Conservation (phyloP, 352 stramenopile genomes). For the Globisporangium uncinulatum region DNA sequence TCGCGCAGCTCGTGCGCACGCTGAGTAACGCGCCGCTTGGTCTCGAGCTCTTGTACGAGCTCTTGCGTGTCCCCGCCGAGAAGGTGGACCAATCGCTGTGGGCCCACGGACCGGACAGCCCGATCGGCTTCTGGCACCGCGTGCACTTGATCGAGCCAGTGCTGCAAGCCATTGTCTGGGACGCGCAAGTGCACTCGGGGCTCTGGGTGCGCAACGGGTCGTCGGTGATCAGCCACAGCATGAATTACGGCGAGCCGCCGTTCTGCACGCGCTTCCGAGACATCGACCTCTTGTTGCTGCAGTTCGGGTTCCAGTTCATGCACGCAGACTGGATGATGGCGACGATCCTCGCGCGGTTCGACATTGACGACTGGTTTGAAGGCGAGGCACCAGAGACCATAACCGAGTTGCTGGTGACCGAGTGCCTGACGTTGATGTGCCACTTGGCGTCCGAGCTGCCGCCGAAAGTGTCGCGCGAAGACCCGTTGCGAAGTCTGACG, state of each 20-base stretch:
- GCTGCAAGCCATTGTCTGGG: constrained; percentile 82
- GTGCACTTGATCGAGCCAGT: constrained; percentile 74
- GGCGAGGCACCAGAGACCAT: constrained; percentile 27
- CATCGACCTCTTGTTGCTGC: constrained; percentile 72
- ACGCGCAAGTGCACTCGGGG: constrained; percentile 77
- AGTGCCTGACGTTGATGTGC: constrained; percentile 70
- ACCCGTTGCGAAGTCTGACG: constrained; percentile 53
- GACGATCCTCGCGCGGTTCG: constrained; percentile 70
- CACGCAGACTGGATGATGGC: constrained; percentile 74
- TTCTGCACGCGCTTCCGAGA: constrained; percentile 83
- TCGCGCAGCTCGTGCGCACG: constrained; percentile 67
- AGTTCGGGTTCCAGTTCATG: constrained; percentile 72
- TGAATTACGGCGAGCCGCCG: constrained; percentile 87
- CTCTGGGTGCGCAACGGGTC: constrained; percentile 84
- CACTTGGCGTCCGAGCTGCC: constrained; percentile 78
- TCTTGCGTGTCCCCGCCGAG: constrained; percentile 31
- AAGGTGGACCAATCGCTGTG: constrained; percentile 33
- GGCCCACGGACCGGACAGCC: constrained; percentile 47
- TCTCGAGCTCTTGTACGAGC: constrained; percentile 52
- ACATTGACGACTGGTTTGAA: constrained; percentile 54
- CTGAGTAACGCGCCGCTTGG: constrained; percentile 52
- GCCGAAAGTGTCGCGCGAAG: constrained; percentile 38
- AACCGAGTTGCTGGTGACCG: constrained; percentile 71
- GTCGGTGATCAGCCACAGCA: constrained; percentile 84
- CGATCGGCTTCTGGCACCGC: constrained; percentile 78